Conservation (phyloP, 1,284 basidiomycete genomes). For the Microbotryum scabiosae region DNA sequence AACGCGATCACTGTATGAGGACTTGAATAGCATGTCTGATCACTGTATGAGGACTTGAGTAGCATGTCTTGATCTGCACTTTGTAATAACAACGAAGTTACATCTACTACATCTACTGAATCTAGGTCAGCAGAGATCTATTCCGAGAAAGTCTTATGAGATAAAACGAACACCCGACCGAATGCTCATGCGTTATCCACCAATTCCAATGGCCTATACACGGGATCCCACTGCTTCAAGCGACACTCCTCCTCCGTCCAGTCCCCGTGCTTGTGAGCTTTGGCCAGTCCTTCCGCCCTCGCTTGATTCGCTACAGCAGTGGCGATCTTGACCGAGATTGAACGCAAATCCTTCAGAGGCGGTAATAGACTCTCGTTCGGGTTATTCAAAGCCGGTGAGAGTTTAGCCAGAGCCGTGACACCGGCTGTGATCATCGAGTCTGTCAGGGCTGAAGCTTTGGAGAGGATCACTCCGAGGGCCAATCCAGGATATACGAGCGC, state of each 20-base stretch:
- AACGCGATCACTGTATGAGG: too few relatives aligned
- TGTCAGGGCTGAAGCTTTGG: conserved; percentile 55
- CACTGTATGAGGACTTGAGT: too few relatives aligned
- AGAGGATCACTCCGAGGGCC: conserved; percentile 62
- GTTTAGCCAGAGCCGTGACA: conserved; percentile 56
- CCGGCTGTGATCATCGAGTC: conserved; percentile 73
- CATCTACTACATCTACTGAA: too few relatives aligned
- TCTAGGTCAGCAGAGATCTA: too few relatives aligned
- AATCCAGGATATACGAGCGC: conserved; percentile 46
- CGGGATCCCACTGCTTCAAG: conserved; percentile 4
- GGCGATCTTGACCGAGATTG: conserved; percentile 65
- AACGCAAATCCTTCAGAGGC: conserved; percentile 58
- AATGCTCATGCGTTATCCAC: not conserved
- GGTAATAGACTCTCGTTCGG: conserved; percentile 57
- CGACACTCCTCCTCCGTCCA: conserved; percentile 45
- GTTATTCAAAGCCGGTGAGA: conserved; percentile 63
- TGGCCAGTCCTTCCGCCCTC: conserved; percentile 60
- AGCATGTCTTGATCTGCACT: too few relatives aligned
- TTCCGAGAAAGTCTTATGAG: too few relatives aligned
- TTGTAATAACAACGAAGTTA: too few relatives aligned
- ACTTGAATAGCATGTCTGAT: too few relatives aligned
- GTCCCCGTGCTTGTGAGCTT: conserved; percentile 50
- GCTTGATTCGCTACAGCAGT: conserved; percentile 69
- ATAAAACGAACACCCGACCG: too few relatives aligned
- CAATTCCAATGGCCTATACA: conserved; percentile 4